These are phyloP conservation scores for Domatiomyces catenatus DNA, from an alignment of 2,329 filamentous ascomycete genomes.

Conservation along the genomic window DNA sequence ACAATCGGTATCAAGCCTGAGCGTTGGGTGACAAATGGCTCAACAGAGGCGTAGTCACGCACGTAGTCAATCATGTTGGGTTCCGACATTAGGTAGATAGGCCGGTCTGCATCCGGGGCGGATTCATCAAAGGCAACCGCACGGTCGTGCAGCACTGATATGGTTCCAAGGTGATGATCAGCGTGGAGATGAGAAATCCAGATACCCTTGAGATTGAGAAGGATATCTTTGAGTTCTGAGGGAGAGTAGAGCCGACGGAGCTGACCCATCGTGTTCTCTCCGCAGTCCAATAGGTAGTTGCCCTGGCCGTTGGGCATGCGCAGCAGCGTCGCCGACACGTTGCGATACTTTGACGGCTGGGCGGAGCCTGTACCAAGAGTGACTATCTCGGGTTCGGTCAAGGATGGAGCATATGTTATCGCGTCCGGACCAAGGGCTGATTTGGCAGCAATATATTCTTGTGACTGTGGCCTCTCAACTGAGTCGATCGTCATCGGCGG, in stretches of 20 bases:
- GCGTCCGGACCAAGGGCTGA: conserved; percentile 18
- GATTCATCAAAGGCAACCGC: conserved; percentile 2
- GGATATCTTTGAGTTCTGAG: conserved; percentile 50
- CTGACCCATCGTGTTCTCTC: conserved; percentile 84
- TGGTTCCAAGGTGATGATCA: conserved; percentile 81
- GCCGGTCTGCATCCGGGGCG: neutral
- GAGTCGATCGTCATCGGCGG: conserved; percentile 17
- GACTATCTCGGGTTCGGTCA: conserved; percentile 64
- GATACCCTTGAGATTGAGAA: conserved; percentile 65
- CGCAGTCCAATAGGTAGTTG: conserved; percentile 81
- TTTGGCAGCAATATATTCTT: conserved; percentile 19
- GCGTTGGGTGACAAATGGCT: conserved; percentile 39
- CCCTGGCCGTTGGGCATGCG: conserved; percentile 62
- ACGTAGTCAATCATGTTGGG: conserved; percentile 60
- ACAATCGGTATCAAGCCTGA: neutral
- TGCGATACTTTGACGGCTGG: conserved; percentile 80
- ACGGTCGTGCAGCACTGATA: conserved; percentile 45
- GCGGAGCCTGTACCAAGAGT: conserved; percentile 85
- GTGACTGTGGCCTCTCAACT: conserved; percentile 1
- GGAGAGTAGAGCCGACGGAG: conserved; percentile 56
- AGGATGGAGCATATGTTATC: conserved; percentile 50
- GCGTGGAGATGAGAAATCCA: conserved; percentile 95
- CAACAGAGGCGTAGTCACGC: conserved; percentile 60
- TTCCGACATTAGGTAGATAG: conserved; percentile 54
- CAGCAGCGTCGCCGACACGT: conserved; percentile 78